These are phyloP conservation scores for Saccharomycopsis phalli DNA, from an alignment of 1,139 yeast genomes.

Conservation along the genomic window DNA sequence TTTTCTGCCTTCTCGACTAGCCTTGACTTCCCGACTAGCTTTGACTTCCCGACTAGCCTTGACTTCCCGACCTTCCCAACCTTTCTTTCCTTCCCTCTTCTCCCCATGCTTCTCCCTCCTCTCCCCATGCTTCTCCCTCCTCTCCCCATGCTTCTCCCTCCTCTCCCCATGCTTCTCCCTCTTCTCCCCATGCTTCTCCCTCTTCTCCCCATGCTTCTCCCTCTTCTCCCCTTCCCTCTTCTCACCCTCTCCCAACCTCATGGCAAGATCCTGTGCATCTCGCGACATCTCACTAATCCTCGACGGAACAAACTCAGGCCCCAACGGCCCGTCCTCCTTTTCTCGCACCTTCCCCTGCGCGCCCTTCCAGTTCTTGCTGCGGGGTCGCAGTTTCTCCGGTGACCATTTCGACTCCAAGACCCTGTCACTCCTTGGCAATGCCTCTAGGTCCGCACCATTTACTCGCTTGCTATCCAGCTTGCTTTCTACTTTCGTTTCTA, in stretches of 20 bases:
- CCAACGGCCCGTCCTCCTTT: too few relatives aligned
- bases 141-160: background rate
- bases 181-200: background rate
- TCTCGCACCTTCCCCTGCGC: too few relatives aligned
- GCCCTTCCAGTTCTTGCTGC: too few relatives aligned
- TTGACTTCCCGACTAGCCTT: too few relatives aligned
- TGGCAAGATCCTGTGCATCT: constrained; percentile 8
- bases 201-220: constrained; percentile 1
- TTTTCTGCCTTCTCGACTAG: too few relatives aligned
- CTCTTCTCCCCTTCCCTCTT: background rate
- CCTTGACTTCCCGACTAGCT: too few relatives aligned
- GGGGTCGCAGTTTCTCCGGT: too few relatives aligned
- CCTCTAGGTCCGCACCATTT: too few relatives aligned
- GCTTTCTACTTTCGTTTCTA: background rate
- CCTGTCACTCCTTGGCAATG: too few relatives aligned
- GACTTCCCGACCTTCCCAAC: too few relatives aligned
- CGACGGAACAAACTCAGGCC: background rate
- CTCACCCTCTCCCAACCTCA: constrained; percentile 3
- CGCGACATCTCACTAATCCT: constrained; percentile 4
- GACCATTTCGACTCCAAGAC: too few relatives aligned
- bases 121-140: background rate
- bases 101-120: background rate
- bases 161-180: background rate
- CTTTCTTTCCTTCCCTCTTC: background rate
- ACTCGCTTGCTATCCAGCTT: too few relatives aligned